A percentile compares a stretch with the other conserved stretches of the same genome.
phyloP scores from a whole-genome alignment of 306 rosid genomes.

The Citrullus mucosospermus region DNA sequence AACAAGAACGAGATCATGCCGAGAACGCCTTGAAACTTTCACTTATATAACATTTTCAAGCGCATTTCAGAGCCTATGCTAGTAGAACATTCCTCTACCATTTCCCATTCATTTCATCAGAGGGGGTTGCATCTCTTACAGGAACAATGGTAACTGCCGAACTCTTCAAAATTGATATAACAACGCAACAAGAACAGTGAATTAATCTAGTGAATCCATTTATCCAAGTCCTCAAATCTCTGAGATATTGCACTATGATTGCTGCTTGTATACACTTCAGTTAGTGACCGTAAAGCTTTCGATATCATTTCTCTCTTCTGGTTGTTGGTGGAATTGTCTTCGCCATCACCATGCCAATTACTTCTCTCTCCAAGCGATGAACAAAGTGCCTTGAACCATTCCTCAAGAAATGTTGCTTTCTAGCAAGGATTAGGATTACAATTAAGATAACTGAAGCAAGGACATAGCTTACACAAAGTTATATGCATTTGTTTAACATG shows the following conservation, averaged over 20 bases:
- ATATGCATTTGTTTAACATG: background rate
- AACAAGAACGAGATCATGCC: background rate
- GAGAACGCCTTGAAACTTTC: background rate
- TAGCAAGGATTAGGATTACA: conserved; percentile 5
- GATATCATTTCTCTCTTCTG: conserved; percentile 56
- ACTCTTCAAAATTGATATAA: background rate
- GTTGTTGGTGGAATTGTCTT: conserved; percentile 25
- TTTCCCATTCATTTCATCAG: background rate
- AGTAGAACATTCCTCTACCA: background rate
- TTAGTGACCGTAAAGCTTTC: conserved; percentile 47
- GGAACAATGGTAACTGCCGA: background rate
- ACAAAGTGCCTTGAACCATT: conserved; percentile 59
- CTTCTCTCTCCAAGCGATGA: conserved; percentile 27
- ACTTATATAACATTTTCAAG: background rate
- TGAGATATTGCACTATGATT: conserved; percentile 32
- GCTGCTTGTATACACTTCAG: conserved; percentile 43
- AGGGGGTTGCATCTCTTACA: background rate
- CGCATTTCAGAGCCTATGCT: background rate
- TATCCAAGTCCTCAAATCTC: conserved; percentile 53
- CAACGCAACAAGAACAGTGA: background rate
- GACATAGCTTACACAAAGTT: background rate
- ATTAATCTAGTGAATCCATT: conserved; percentile 5
- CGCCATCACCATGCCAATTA: conserved; percentile 25
- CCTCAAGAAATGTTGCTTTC: conserved; percentile 73
- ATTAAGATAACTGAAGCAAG: background rate